Conservation (phyloP, 805 yeast species). For the Grigorovia humatica region DNA sequence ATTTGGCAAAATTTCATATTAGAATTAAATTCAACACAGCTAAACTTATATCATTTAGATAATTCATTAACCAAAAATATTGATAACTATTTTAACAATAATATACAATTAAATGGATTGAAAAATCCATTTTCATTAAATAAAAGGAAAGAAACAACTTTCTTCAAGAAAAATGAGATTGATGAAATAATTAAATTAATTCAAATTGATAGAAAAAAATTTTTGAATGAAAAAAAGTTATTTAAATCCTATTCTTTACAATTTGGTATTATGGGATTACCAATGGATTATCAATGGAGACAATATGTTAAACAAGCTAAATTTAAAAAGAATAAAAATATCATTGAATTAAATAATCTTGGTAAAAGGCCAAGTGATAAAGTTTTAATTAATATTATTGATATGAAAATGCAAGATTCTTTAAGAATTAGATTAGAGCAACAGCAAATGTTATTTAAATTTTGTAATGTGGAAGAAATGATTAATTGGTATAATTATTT, state of each 20-base stretch:
- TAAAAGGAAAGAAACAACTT: conserved; percentile 11
- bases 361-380: not conserved
- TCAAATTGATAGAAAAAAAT: conserved; percentile 11
- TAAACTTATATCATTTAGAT: conserved; percentile 51
- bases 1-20: conserved; percentile 61
- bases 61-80: conserved; percentile 22
- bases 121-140: not conserved
- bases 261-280: conserved; percentile 72
- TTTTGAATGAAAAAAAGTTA: conserved; percentile 29
- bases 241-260: conserved; percentile 68
- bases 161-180: conserved; percentile 15
- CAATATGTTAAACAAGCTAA: conserved; percentile 22
- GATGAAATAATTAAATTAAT: conserved; percentile 15
- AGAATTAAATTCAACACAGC: conserved; percentile 79
- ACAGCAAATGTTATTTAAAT: conserved; percentile 67
- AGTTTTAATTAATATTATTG: not conserved
- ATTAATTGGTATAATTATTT: conserved; percentile 70
- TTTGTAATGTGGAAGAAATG: conserved; percentile 50
- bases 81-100: conserved; percentile 15
- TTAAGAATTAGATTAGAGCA: conserved; percentile 70
- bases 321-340: not conserved
- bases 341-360: not conserved
- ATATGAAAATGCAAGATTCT: conserved; percentile 41
- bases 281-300: conserved; percentile 53
- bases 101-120: not conserved